These are phyloP conservation scores for Posidonia oceanica DNA, from an alignment of 116 monocot species.

Conservation along the genomic window DNA sequence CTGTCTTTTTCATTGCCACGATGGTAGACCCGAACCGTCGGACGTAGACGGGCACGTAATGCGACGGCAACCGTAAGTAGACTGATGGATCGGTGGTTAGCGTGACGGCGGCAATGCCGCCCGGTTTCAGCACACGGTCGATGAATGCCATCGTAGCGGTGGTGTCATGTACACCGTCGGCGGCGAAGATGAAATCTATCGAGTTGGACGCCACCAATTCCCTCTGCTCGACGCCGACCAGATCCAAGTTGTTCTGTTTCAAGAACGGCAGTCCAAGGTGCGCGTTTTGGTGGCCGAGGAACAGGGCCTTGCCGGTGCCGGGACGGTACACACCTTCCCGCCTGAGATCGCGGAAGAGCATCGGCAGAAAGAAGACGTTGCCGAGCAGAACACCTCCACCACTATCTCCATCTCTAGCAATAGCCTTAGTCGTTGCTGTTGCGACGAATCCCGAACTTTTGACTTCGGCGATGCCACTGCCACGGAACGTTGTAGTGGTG, in stretches of 20 bases:
- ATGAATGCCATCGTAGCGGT: constrained; percentile 1
- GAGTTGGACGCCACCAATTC: constrained; percentile 2
- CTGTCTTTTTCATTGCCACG: constrained; percentile 14
- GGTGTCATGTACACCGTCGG: constrained; percentile 4
- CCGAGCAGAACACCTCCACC: background rate
- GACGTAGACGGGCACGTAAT: constrained; percentile 11
- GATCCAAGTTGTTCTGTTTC: constrained; percentile 7
- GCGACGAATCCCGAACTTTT: background rate
- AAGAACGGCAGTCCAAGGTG: constrained; percentile 3
- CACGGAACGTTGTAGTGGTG: background rate
- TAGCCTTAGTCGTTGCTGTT: background rate
- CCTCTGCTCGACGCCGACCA: background rate
- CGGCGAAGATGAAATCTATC: constrained; percentile 14
- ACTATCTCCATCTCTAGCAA: background rate
- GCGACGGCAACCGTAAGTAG: constrained; percentile 1
- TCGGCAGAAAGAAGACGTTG: constrained; percentile 12
- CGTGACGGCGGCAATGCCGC: constrained; percentile 9
- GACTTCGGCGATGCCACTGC: background rate
- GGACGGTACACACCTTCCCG: constrained; percentile 10
- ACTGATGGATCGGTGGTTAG: background rate
- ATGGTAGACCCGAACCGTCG: constrained; percentile 13
- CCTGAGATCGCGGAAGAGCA: constrained; percentile 23
- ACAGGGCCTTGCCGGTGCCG: constrained; percentile 1
- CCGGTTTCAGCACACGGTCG: constrained; percentile 14
- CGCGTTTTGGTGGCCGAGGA: constrained; percentile 5